These are phyloP conservation scores for Lactifluus pinguis DNA, from an alignment of 768 basidiomycete genomes.

Conservation along the genomic window DNA sequence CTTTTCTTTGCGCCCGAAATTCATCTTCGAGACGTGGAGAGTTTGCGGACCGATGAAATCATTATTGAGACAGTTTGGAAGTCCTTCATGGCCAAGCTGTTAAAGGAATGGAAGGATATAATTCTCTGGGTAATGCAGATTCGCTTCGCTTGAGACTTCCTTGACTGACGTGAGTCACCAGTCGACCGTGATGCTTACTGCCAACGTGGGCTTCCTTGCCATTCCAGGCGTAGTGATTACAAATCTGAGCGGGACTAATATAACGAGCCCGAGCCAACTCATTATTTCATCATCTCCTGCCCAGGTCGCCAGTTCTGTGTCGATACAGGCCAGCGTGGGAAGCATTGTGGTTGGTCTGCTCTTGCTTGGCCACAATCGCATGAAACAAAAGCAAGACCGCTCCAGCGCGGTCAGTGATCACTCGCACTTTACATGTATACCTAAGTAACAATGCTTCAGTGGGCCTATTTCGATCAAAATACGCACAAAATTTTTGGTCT, in stretches of 20 bases:
- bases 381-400: slow-evolving; percentile 28
- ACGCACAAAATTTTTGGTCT: slow-evolving; percentile 33
- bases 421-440: not conserved
- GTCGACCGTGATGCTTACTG: slow-evolving; percentile 29
- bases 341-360: slow-evolving; percentile 40
- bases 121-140: slow-evolving; percentile 7
- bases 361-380: slow-evolving; percentile 35
- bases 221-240: slow-evolving; percentile 23
- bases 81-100: not conserved
- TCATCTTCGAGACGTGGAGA: slow-evolving; percentile 5
- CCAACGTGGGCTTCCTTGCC: slow-evolving; percentile 29
- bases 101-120: slow-evolving; percentile 2
- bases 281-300: slow-evolving; percentile 28
- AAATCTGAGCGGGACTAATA: not conserved
- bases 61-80: slow-evolving; percentile 10
- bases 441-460: slow-evolving; percentile 6
- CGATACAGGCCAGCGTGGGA: slow-evolving; percentile 38
- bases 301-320: slow-evolving; percentile 42
- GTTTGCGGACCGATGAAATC: slow-evolving; percentile 1
- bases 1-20: slow-evolving; percentile 12
- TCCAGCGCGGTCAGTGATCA: not conserved
- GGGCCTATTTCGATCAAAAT: slow-evolving; percentile 21
- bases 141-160: not conserved
- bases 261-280: not conserved
- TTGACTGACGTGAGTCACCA: not conserved